Conservation (phyloP, 768 basidiomycete genomes). For the Suillus cothurnatus region DNA sequence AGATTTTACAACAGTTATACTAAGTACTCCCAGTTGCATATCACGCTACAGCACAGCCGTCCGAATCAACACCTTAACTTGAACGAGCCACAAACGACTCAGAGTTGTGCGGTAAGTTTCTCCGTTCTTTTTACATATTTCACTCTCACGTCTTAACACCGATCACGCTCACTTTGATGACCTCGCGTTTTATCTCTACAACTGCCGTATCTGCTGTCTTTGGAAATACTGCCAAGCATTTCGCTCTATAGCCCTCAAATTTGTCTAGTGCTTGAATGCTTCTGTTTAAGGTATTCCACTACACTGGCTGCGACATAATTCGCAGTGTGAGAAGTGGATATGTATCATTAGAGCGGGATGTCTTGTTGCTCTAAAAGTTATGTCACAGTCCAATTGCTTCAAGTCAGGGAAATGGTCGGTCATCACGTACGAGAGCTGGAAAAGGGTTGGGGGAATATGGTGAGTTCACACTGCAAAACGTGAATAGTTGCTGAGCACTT, state of each 20-base stretch:
- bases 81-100: too few relatives aligned
- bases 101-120: conserved; percentile 65
- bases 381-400: conserved; percentile 60
- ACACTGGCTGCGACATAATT: background rate
- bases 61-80: too few relatives aligned
- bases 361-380: conserved; percentile 65
- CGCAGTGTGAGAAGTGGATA: conserved; percentile 41
- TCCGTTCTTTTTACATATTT: conserved; percentile 25
- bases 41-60: too few relatives aligned
- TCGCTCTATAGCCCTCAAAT: background rate
- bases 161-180: conserved; percentile 44
- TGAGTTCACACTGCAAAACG: conserved; percentile 32
- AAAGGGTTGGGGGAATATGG: conserved; percentile 79
- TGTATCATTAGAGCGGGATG: conserved; percentile 82
- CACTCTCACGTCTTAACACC: background rate
- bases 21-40: too few relatives aligned
- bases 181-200: conserved; percentile 39
- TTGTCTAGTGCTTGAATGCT: background rate
- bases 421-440: conserved; percentile 62
- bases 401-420: conserved; percentile 61
- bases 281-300: background rate
- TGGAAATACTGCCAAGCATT: conserved; percentile 4
- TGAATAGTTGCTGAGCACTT: background rate
- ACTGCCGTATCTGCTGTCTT: conserved; percentile 31
- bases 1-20: too few relatives aligned